Percentiles rank a stretch among this genome's conserved stretches.
phyloP scores from a whole-genome alignment of 2,329 filamentous ascomycete species.

The Diaporthe aspalathi region DNA sequence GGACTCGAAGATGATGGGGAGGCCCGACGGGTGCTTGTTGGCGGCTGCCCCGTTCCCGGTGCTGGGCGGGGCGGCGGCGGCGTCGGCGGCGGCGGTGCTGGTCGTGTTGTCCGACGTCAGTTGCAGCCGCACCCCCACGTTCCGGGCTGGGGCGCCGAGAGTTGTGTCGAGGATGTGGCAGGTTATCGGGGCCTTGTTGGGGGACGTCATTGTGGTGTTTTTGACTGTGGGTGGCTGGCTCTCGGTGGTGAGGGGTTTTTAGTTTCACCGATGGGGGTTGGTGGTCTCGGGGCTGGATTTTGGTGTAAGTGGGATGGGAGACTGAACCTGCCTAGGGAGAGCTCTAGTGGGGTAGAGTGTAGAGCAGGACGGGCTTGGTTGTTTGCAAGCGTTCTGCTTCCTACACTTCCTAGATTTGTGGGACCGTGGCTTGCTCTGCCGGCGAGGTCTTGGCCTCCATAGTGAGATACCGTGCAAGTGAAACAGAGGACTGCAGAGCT shows the following conservation, averaged over 20 bases:
- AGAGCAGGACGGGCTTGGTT: neutral
- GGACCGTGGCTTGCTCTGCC: neutral
- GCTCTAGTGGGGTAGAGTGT: conserved; percentile 14
- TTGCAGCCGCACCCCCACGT: conserved; percentile 75
- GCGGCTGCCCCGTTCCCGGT: conserved; percentile 39
- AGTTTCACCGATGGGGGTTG: conserved; percentile 1
- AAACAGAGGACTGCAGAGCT: neutral
- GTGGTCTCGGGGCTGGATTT: neutral
- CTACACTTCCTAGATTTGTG: too few relatives aligned
- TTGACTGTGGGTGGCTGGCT: neutral
- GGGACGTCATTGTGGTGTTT: conserved; percentile 38
- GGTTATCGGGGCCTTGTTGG: conserved; percentile 75
- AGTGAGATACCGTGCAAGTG: neutral
- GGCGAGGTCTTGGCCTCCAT: neutral
- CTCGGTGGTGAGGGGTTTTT: neutral
- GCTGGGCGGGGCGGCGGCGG: conserved; percentile 47
- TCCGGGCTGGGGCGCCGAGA: conserved; percentile 74
- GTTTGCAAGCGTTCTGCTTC: neutral
- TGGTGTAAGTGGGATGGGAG: conserved; percentile 7
- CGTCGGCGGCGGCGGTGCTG: conserved; percentile 44
- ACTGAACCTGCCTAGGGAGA: too few relatives aligned
- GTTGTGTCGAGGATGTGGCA: conserved; percentile 89
- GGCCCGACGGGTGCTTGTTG: conserved; percentile 47
- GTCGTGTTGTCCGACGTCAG: conserved; percentile 50
- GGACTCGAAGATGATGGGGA: conserved; percentile 68